Evolutionary conservation across 805 yeast genomes (phyloP).

Genomic region (Jamesozyma lodderae): DNA sequence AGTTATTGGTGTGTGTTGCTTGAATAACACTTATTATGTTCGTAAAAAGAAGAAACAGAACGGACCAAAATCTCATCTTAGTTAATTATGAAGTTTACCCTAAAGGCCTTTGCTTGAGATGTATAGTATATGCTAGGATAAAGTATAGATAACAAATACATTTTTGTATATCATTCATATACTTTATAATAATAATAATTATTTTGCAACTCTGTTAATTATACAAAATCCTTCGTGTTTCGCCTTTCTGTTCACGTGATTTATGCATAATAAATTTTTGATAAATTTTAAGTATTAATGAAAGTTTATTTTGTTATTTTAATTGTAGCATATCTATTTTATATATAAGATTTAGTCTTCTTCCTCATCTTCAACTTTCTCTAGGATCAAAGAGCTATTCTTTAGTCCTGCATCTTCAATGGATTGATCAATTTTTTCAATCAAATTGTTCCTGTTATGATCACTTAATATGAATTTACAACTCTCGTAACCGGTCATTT

Average conservation of each 20-base stretch:
- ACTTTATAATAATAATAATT: no score
- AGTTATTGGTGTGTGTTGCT: slow-evolving; percentile 47
- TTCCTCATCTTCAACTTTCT: slow-evolving; percentile 21
- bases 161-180: no score
- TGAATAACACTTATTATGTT: not conserved
- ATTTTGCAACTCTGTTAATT: no score
- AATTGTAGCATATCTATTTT: no score
- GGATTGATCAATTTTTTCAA: slow-evolving; percentile 43
- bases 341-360: not conserved
- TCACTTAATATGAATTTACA: slow-evolving; percentile 47
- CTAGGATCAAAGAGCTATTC: slow-evolving; percentile 74
- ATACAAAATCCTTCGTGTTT: no score
- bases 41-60: slow-evolving; percentile 1
- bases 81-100: not conserved
- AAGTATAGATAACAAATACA: no score
- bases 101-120: not conserved
- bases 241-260: no score
- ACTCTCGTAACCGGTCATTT: slow-evolving; percentile 35
- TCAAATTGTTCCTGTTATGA: slow-evolving; percentile 49
- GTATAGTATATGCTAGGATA: not conserved
- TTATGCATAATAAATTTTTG: no score
- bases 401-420: slow-evolving; percentile 69
- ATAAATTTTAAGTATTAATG: no score
- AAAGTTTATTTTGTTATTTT: no score
- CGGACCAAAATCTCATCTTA: slow-evolving; percentile 1